Evolutionary conservation across 2,329 filamentous ascomycete species (phyloP), one percentile per base, ranked within the genome.

Genomic region (Fusarium continuum): DNA sequence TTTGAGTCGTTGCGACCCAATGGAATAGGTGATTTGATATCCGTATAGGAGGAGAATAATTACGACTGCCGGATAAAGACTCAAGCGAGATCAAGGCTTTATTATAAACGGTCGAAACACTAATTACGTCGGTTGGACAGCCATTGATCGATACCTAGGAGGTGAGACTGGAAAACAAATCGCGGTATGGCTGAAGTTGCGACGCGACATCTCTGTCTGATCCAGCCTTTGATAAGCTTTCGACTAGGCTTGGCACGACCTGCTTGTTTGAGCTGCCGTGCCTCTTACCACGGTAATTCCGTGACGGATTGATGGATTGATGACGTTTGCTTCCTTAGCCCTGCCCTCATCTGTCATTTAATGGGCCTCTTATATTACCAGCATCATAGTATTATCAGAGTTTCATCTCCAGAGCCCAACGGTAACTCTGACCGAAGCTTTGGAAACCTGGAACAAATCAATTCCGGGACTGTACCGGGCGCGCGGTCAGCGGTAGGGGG

Each of bases 321-420:
- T 60, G 55, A 60, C 55, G 39, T 60, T 43, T 41, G 9, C 28
- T 46, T 36, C 34, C 55, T 40, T 58, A 19, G 31, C 25, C 16
- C 26, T 19, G 14, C 14, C 13, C 34, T 36, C 34, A 22, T 36
- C 13, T 36, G 14, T 13, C 34, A 20, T n/a, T 40, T 6, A 31
- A 23, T 38, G 44, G 35, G 31, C 20, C 44, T 43, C 17, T 36
- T 13, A 34, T 46, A 34, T 31, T 63, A 48, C 43, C 43, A 55
- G 61, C 50, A 65, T 64, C 29, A 32, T 41, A 38, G 44, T 35
- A 64, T 64, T 48, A 38, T 59, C 51, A 48, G 55, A 55, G 34
- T 49, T 41, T 38, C 28, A 44, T 36, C 41, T 22, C 23, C 32
- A 25, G 25, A 40, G 22, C 46, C 9, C 34, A 53, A 45, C 55